Conservation (phyloP, 202 grass and related monocot genomes). For the Musa balbisiana region DNA sequence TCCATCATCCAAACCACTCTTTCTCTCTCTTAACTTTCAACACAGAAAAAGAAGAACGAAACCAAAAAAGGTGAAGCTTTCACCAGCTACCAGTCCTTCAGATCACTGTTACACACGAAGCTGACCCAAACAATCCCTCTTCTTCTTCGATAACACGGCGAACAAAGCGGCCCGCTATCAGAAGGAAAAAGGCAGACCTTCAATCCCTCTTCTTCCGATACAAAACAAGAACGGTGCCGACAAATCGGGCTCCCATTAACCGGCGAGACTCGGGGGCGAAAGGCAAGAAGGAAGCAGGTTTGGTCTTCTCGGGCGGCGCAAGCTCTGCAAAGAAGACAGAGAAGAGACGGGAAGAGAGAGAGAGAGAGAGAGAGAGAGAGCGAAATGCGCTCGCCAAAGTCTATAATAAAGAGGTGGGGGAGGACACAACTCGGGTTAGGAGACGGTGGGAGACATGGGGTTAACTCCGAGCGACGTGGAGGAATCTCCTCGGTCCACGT, state of each 20-base stretch:
- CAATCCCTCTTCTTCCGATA: neutral
- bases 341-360: neutral
- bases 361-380: too few species aligned
- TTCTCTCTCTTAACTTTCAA: neutral
- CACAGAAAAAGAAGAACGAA: neutral
- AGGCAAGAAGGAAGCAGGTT: neutral
- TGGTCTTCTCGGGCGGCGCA: neutral
- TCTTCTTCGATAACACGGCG: neutral
- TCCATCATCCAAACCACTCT: conserved; percentile 35
- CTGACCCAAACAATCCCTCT: neutral
- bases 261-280: neutral
- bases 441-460: neutral
- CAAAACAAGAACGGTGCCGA: neutral
- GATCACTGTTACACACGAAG: neutral
- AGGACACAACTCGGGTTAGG: neutral
- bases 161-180: neutral
- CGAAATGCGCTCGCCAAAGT: neutral
- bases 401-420: neutral
- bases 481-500: neutral
- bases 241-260: neutral
- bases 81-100: conserved; percentile 3
- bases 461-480: neutral
- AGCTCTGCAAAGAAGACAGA: neutral
- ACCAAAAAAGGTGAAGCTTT: neutral
- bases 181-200: neutral